Conservation (phyloP, 2,329 filamentous ascomycete genomes). For the Akanthomyces dipterigenus region DNA sequence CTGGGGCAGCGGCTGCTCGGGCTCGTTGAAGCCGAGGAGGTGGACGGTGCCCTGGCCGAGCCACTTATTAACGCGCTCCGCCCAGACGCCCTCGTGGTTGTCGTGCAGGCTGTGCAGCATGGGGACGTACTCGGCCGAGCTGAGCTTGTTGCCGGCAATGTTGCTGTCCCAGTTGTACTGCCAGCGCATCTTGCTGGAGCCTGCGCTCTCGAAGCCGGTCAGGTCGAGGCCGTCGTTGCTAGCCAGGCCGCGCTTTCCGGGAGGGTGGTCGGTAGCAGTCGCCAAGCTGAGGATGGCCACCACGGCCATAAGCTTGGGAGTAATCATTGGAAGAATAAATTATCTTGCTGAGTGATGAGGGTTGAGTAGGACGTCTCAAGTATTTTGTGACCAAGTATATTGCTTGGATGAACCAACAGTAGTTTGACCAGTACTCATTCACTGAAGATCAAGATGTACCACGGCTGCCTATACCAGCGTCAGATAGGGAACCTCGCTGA, state of each 20-base stretch:
- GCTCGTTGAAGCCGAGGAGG: conserved; percentile 21
- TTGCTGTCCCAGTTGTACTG: conserved; percentile 22
- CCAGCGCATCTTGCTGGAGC: conserved; percentile 18
- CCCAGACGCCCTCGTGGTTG: conserved; percentile 12
- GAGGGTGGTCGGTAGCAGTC: not conserved
- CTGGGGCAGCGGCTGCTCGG: conserved; percentile 15
- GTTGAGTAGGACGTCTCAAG: not conserved
- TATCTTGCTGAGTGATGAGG: not conserved
- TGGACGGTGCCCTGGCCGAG: conserved; percentile 15
- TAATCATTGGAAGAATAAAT: not conserved
- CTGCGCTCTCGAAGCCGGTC: conserved; percentile 15
- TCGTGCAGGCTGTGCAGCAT: conserved; percentile 15
- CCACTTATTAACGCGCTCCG: conserved; percentile 15
- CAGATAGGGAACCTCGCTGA: no score
- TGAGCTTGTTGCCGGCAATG: conserved; percentile 16
- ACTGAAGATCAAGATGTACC: no score
- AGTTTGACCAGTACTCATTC: no score
- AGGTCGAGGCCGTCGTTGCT: conserved; percentile 18
- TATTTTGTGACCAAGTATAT: not conserved
- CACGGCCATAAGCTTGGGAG: not conserved
- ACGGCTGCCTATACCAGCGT: no score
- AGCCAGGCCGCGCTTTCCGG: conserved; percentile 17
- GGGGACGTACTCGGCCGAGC: conserved; percentile 17
- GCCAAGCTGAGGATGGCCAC: not conserved
- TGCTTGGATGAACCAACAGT: no score